Base-by-base conservation (phyloP, 305 asterid genomes). In the Euphrasia arctica region DNA sequence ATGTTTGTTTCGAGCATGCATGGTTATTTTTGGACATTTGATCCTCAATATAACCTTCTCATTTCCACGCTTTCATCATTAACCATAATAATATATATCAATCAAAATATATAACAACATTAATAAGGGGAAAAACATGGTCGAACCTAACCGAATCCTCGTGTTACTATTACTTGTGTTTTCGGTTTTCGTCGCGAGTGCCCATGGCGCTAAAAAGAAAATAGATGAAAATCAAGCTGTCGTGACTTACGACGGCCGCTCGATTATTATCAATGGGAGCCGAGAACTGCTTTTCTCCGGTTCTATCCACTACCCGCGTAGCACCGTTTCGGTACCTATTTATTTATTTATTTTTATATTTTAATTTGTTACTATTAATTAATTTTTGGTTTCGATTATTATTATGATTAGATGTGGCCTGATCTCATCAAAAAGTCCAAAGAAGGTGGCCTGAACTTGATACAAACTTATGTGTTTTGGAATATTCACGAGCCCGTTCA, bases 391-490 rank as follows among this genome's bases (percentile, higher is more conserved):
- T 18, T 18, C 22, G 22, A 18, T 18, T 18, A 18, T 18, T 18
- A 18, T 18, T 18, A 18, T 18, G 22, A 18, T 18, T 18, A 75
- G 97, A 81, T 82, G 95, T 91, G 97, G 97, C 85, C 85, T 34
- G 87, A 84, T 2, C 75, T 90, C 45, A 81, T 90, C 13, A 70
- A 47, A 41, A 78, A 72, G 73, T 77, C 96, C 4, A 90, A 88
- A 63, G 78, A 83, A 50, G 95, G 89, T 42, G 97, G 97, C 4
- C 64, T 90, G 0, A 88, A 90, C 13, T 32, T 84, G 14, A 81
- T 90, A 28, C 93, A 88, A 64, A 90, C 97, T 12, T 90, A 90
- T 39, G 82, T 90, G 1, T 90, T 90, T 58, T 90, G 97, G 97
- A 90, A 90, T 70, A 39, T 79, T 63, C 97, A 90, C 12, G 97